Conservation (phyloP, 106 monocot species). For the Dendrobium huoshanense region DNA sequence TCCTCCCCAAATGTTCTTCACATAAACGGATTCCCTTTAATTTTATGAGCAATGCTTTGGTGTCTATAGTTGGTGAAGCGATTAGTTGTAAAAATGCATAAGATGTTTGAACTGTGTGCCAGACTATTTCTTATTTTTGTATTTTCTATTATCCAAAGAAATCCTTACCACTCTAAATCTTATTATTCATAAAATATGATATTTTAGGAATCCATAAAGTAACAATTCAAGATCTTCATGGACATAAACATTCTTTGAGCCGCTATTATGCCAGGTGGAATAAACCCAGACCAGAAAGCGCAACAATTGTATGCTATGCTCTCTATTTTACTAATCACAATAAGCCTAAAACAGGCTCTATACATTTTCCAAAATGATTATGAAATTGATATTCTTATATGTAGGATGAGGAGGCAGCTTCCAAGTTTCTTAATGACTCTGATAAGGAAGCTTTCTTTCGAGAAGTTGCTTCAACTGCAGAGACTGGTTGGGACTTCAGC, state of each 20-base stretch:
- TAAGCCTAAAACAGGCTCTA: background rate
- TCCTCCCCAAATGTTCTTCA: background rate
- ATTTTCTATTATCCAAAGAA: background rate
- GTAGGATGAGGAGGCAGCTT: constrained; percentile 70
- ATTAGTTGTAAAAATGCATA: background rate
- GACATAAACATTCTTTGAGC: constrained; percentile 44
- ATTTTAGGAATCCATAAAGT: constrained; percentile 64
- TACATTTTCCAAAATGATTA: background rate
- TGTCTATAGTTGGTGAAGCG: background rate
- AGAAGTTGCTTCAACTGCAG: constrained; percentile 81
- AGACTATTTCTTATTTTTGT: background rate
- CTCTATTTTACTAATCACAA: background rate
- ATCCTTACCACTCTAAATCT: background rate
- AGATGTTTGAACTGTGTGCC: background rate
- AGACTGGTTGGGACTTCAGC: constrained; percentile 99
- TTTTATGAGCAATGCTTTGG: background rate
- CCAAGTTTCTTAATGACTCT: constrained; percentile 25
- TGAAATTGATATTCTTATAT: constrained; percentile 1
- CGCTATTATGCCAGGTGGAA: constrained; percentile 95
- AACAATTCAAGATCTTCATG: constrained; percentile 54
- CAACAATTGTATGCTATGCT: constrained; percentile 56
- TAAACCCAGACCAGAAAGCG: constrained; percentile 92
- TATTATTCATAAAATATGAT: background rate
- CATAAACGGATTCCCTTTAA: background rate
- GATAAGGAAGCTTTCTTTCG: constrained; percentile 62